Evolutionary conservation across 2,329 filamentous ascomycete genomes (phyloP).

Genomic region (Nemania serpens): DNA sequence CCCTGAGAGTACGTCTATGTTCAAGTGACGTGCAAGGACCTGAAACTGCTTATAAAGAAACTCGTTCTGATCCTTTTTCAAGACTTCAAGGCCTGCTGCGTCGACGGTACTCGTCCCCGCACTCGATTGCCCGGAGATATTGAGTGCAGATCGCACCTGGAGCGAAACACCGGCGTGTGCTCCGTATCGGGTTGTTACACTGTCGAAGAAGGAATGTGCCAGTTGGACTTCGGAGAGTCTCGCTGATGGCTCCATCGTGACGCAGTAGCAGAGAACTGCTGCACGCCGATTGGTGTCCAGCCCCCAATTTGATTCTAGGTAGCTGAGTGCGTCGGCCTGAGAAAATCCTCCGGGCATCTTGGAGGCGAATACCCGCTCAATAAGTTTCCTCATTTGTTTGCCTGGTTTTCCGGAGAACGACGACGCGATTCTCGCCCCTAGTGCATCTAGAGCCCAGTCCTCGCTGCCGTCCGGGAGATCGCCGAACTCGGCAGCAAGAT

Average conservation of each 20-base stretch:
- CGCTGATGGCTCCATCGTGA: constrained; percentile 89
- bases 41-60: constrained; percentile 99
- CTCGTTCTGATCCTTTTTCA: constrained; percentile 89
- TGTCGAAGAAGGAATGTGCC: constrained; percentile 89
- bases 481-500: constrained; percentile 96
- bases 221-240: constrained; percentile 88
- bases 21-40: constrained; percentile 81
- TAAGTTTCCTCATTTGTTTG: constrained; percentile 90
- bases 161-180: constrained; percentile 75
- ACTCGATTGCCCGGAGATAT: neutral
- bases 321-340: constrained; percentile 42
- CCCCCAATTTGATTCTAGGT: constrained; percentile 92
- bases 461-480: constrained; percentile 99
- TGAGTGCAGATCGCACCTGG: neutral
- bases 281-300: constrained; percentile 85
- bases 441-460: constrained; percentile 92
- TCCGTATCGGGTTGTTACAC: constrained; percentile 87
- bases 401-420: constrained; percentile 98
- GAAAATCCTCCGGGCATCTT: constrained; percentile 89
- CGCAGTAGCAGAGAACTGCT: constrained; percentile 80
- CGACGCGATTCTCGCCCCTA: constrained; percentile 91
- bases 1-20: neutral
- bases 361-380: constrained; percentile 92
- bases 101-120: neutral
- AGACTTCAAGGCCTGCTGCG: neutral